phyloP scores from a whole-genome alignment of 148 eudicot species.

The Rhododendron molle region DNA sequence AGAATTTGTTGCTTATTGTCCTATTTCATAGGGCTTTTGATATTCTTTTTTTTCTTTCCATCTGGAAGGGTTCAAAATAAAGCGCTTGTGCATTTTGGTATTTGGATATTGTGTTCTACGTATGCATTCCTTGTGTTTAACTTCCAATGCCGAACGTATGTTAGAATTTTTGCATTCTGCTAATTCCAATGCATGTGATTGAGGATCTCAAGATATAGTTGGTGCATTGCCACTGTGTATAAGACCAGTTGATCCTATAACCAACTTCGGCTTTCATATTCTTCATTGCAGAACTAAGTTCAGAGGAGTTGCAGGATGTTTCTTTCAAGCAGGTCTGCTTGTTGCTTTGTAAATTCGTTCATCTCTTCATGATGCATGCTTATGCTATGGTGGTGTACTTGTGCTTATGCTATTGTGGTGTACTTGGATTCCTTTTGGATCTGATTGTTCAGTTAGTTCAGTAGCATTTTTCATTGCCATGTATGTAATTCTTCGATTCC shows the following conservation, averaged over 20 bases:
- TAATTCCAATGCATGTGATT: not conserved
- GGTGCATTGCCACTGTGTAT: constrained; percentile 1
- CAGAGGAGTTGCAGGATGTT: constrained; percentile 86
- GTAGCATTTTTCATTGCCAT: not conserved
- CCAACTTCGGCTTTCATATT: not conserved
- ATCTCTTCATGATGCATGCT: not conserved
- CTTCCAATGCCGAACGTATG: not conserved
- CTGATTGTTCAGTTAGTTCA: not conserved
- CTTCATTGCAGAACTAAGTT: constrained; percentile 62
- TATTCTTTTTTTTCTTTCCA: not conserved
- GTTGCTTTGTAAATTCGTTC: constrained; percentile 6
- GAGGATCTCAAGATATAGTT: not conserved
- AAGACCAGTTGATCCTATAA: not conserved
- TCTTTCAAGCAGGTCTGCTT: constrained; percentile 77
- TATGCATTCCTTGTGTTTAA: not conserved
- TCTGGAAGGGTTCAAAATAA: not conserved
- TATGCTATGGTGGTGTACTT: not conserved
- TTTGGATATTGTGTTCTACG: not conserved
- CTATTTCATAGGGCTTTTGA: not conserved
- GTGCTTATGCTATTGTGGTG: not conserved
- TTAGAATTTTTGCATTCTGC: not conserved
- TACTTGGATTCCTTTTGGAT: not conserved
- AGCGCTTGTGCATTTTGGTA: not conserved
- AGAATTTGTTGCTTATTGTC: not conserved
- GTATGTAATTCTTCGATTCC: not conserved